Conservation (phyloP, 2,329 filamentous ascomycete genomes). For the Chaetomium strumarium region DNA sequence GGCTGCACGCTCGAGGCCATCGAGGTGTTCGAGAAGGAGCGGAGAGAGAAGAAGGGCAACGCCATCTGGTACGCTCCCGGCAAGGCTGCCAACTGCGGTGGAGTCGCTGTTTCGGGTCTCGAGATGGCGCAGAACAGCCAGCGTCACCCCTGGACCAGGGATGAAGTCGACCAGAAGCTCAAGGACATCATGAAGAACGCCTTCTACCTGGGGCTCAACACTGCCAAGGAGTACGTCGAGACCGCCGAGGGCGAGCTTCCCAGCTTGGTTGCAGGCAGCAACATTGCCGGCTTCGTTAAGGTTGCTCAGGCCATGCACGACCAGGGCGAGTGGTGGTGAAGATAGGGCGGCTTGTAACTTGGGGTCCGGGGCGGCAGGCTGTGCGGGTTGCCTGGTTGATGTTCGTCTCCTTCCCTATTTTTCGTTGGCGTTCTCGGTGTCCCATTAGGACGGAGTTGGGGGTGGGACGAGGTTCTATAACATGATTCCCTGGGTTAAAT, state of each 20-base stretch:
- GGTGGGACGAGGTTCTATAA: conserved; percentile 12
- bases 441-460: conserved; percentile 12
- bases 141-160: conserved; percentile 75
- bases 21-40: conserved; percentile 78
- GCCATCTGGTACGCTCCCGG: conserved; percentile 95
- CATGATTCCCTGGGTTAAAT: conserved; percentile 15
- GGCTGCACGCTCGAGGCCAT: conserved; percentile 95
- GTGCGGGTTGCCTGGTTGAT: not conserved
- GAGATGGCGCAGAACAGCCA: conserved; percentile 99
- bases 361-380: not conserved
- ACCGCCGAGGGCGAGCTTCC: conserved; percentile 77
- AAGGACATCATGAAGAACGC: conserved; percentile 92
- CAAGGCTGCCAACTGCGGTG: conserved; percentile 95
- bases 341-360: conserved; percentile 11
- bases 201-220: conserved; percentile 84
- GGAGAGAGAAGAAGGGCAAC: conserved; percentile 59
- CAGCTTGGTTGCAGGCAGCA: conserved; percentile 84
- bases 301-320: conserved; percentile 91
- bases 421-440: conserved; percentile 11
- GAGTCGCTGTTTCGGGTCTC: conserved; percentile 92
- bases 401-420: not conserved
- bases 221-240: conserved; percentile 81
- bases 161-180: conserved; percentile 87
- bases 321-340: conserved; percentile 85
- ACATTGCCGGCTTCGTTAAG: conserved; percentile 98